phyloP scores from a whole-genome alignment of 176 grass and related monocot genomes.

The Neostapfia colusana region DNA sequence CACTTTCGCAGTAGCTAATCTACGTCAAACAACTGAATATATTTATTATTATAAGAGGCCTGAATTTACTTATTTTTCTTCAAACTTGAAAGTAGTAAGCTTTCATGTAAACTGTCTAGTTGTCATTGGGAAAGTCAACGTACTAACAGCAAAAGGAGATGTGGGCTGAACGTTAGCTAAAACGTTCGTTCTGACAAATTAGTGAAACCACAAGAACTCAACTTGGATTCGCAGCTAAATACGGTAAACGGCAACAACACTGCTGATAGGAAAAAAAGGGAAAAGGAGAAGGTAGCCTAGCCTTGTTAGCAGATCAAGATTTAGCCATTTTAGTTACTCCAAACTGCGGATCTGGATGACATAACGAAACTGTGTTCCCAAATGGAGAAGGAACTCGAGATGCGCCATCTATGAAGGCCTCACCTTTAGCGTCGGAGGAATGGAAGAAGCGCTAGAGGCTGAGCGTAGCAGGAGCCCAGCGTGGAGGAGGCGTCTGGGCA shows the following conservation, averaged over 20 bases:
- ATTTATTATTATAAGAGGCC: not conserved
- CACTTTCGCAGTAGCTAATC: not conserved
- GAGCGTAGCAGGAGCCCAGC: conserved; percentile 31
- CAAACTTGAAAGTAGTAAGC: not conserved
- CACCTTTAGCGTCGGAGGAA: conserved; percentile 1
- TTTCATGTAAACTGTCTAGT: not conserved
- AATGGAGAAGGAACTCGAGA: not conserved
- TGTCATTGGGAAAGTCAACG: not conserved
- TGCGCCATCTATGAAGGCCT: not conserved
- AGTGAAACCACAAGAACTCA: not conserved
- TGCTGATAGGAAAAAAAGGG: not conserved
- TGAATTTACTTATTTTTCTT: not conserved
- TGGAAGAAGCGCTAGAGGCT: conserved; percentile 9
- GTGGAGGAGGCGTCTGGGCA: conserved; percentile 1
- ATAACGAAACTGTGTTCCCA: not conserved
- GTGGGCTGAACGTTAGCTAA: not conserved
- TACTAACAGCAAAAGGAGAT: not conserved
- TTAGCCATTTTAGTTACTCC: not conserved
- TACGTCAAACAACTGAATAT: not conserved
- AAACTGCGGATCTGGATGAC: conserved; percentile 7
- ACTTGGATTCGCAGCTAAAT: not conserved
- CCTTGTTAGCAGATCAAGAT: not conserved
- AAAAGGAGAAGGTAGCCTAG: not conserved
- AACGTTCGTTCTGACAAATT: not conserved
- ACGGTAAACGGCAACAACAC: not conserved